These are phyloP conservation scores for Leptographium radiaticola DNA, from an alignment of 2,329 filamentous ascomycete genomes.

Conservation along the genomic window DNA sequence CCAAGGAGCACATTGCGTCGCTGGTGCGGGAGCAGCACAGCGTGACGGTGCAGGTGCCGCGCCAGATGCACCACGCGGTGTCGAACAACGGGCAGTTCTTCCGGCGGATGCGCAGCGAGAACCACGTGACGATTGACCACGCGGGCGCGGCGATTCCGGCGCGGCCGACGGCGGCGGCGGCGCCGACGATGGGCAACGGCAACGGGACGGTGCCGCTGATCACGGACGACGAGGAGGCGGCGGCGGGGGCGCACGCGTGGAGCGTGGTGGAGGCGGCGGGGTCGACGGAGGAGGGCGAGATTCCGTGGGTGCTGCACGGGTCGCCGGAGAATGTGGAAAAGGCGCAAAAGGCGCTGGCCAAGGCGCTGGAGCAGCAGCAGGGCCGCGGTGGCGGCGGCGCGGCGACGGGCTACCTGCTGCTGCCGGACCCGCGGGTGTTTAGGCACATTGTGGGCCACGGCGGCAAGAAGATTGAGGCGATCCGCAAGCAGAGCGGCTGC, in stretches of 20 bases:
- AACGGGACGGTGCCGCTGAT: constrained; percentile 72
- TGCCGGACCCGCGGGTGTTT: constrained; percentile 83
- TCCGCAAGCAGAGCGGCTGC: constrained; percentile 84
- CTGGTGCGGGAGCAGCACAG: constrained; percentile 78
- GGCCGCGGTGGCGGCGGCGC: constrained; percentile 56
- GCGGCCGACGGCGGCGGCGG: constrained; percentile 42
- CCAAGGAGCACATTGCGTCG: constrained; percentile 70
- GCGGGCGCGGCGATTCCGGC: constrained; percentile 64
- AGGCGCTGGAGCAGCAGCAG: constrained; percentile 58
- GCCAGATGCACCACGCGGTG: constrained; percentile 69
- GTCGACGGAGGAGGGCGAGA: constrained; percentile 50
- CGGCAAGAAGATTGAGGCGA: constrained; percentile 83
- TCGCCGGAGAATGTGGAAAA: constrained; percentile 66
- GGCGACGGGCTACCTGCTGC: constrained; percentile 72
- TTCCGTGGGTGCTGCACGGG: constrained; percentile 83
- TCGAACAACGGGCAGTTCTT: constrained; percentile 89
- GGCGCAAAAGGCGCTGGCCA: constrained; percentile 61
- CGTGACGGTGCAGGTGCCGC: constrained; percentile 75
- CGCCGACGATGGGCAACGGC: constrained; percentile 37
- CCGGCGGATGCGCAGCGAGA: constrained; percentile 74
- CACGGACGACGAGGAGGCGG: constrained; percentile 63
- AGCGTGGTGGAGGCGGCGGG: constrained; percentile 51
- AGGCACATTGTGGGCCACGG: constrained; percentile 80
- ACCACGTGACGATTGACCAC: constrained; percentile 85
- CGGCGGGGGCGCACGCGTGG: constrained; percentile 66